Evolutionary conservation across 2,329 filamentous ascomycete genomes (phyloP), one percentile per base, ranked within the genome.

Genomic region (Ophiostoma sp.): DNA sequence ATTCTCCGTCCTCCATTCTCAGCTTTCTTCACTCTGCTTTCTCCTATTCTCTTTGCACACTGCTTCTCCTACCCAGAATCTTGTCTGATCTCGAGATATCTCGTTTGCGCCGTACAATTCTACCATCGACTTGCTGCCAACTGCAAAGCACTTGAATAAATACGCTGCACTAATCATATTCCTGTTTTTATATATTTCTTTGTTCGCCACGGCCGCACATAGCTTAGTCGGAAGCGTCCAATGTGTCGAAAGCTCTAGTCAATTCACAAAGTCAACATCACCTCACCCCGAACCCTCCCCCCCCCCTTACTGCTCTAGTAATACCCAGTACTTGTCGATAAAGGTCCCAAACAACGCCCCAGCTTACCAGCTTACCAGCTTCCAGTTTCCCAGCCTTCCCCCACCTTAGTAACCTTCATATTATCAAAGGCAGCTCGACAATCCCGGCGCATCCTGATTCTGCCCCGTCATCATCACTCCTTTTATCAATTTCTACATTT

Each of bases 371-470:
- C 49, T 55, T 45, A 7, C 36, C 36, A 40, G 55, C 55, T 60
- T 27, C 27, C 52, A 27, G 52, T 18, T 36, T 58, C 52, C 52
- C 52, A 60, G 49, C 49, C 49, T 55, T 60, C 55, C 55, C 55
- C 55, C 55, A 60, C 55, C 55, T 60, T n/a, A 40, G 36, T 2
- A 60, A 14, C 36, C 12, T 38, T 60, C 36, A 40, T n/a, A 60
- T 60, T 40, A 40, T 40, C 55, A 60, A 40, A 55, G 8, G 18
- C 47, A 52, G 55, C 55, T 60, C 55, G 36, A 60, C n/a, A 7
- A 36, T 60, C 55, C 55, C 55, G 55, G 55, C 55, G 55, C 55
- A 60, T 60, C 55, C 36, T 60, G 36, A 40, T n/a, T 60, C 14
- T 40, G 40, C 36, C 36, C 55, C 55, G 55, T 60, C 14, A 60